Conservation (phyloP, 208 protist species). For the Naegleria gruberi region DNA sequence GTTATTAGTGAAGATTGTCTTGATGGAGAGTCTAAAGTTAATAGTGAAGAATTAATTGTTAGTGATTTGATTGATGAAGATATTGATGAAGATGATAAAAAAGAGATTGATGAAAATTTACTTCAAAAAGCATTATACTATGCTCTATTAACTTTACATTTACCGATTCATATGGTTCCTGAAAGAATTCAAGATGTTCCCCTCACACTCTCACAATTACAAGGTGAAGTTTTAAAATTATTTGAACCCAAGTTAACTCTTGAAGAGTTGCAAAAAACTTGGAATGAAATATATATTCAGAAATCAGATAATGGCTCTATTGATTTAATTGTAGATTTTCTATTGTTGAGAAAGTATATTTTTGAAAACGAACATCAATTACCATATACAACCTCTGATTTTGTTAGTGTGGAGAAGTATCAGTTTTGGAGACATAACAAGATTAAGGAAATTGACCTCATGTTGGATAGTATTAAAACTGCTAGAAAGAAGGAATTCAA, state of each 20-base stretch:
- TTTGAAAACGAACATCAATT: not conserved
- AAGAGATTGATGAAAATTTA: not conserved
- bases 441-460: not conserved
- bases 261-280: not conserved
- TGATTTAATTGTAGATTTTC: not conserved
- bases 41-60: not conserved
- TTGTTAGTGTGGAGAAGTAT: not conserved
- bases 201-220: not conserved
- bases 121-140: not conserved
- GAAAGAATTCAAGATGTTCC: not conserved
- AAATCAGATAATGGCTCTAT: not conserved
- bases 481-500: not conserved
- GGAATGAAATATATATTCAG: not conserved
- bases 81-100: not conserved
- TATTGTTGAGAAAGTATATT: not conserved
- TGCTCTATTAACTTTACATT: not conserved
- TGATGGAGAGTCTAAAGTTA: not conserved
- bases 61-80: not conserved
- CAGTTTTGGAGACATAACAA: not conserved
- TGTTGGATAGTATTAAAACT: not conserved
- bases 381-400: not conserved
- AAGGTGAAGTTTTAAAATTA: not conserved
- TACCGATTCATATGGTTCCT: not conserved
- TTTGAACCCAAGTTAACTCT: not conserved
- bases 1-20: not conserved